Conservation (phyloP, 2,329 filamentous ascomycete species). For the Cordyceps militaris region DNA sequence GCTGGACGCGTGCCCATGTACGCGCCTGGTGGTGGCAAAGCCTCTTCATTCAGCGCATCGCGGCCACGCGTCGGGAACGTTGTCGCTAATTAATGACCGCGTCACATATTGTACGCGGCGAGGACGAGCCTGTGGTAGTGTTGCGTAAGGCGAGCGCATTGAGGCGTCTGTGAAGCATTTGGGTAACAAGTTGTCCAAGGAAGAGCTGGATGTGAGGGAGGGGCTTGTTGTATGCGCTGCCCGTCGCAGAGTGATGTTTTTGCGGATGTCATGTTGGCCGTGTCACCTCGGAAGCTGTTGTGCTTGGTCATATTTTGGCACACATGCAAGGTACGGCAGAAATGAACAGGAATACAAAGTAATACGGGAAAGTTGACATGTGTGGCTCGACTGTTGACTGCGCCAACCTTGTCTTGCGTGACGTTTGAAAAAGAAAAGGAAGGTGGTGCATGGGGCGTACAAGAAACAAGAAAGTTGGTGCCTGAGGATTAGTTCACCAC, state of each 20-base stretch:
- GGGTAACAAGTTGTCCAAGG: not conserved
- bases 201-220: not conserved
- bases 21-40: constrained; percentile 1
- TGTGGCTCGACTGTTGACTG: not conserved
- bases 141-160: not conserved
- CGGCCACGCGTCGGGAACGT: not conserved
- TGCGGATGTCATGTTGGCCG: not conserved
- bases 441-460: not conserved
- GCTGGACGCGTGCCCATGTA: not conserved
- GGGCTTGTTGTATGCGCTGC: not conserved
- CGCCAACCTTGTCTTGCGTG: not conserved
- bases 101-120: not conserved
- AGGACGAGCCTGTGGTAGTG: not conserved
- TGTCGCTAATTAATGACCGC: not conserved
- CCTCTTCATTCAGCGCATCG: not conserved
- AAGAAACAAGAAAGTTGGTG: not conserved
- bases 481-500: not conserved
- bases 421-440: not conserved
- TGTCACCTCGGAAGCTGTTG: not conserved
- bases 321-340: not conserved
- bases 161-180: not conserved
- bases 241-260: not conserved
- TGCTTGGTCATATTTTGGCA: not conserved
- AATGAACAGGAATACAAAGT: not conserved
- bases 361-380: not conserved